Base-by-base conservation (phyloP, 768 basidiomycete species). In the Leccinum olivaceopallidum region DNA sequence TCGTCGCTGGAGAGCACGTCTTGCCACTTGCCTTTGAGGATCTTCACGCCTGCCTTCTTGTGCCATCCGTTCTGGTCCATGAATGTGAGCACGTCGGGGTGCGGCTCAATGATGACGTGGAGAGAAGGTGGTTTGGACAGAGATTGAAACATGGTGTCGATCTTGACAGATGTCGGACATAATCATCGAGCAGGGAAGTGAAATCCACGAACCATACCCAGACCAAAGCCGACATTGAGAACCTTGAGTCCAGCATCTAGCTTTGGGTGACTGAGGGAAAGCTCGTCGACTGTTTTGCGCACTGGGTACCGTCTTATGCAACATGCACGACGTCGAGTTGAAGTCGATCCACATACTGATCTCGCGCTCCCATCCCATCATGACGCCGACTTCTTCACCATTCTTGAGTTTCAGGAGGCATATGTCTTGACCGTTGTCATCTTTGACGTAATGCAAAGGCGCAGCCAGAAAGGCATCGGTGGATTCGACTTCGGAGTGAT, bases 341-440 rank as follows among this genome's bases (percentile, higher is more conserved):
- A 55, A 42, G 14, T 22, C 39, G 24, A 32, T 75, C 78, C 52
- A 13, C 68, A 71, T 66, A 87, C 85, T 98, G 68, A 98, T 92
- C 8, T 76, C 81, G 50, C 77, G 76, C 73, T 99, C 97, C 97
- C 97, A 99, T 2, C 95, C 94, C 97, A 99, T 99, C 97, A 99
- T 99, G 6, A 99, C 96, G 13, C 94, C 94, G n/a, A 95, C 84
- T 60, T 94, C 89, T 64, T 89, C 88, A 7, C 75, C 79, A 30
- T 85, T 85, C 14, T 79, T 82, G 3, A 82, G 78, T 60, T 81
- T 76, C 56, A 93, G 69, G 55, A 92, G 75, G 62, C 95, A 97
- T 22, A 97, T 83, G 54, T 94, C 89, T 72, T 95, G 93, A 2
- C 90, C 93, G 37, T 82, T 73, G 34, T 81, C 77, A 70, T 96